A percentile compares a stretch with the other conserved stretches of the same genome.
phyloP scores from a whole-genome alignment of 805 yeast genomes.

The Teunomyces kruisii region DNA sequence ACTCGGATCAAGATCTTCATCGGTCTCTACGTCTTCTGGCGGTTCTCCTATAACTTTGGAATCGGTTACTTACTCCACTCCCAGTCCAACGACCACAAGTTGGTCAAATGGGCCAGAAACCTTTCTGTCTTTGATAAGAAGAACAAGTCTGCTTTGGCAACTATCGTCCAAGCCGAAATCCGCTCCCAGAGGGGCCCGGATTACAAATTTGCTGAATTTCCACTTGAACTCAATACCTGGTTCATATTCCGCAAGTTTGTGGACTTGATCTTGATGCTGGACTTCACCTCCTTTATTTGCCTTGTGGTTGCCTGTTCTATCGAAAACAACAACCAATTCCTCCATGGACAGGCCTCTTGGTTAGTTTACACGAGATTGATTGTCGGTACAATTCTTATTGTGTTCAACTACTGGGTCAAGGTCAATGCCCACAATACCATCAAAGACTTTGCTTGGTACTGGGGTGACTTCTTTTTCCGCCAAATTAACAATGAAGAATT shows the following conservation, averaged over 20 bases:
- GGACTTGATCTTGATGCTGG: conserved; percentile 81
- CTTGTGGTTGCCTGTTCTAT: conserved; percentile 54
- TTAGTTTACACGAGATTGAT: conserved; percentile 51
- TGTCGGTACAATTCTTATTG: conserved; percentile 59
- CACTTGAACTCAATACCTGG: conserved; percentile 83
- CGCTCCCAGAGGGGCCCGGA: conserved; percentile 38
- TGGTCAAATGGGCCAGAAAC: conserved; percentile 53
- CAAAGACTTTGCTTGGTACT: conserved; percentile 90
- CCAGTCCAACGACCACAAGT: conserved; percentile 58
- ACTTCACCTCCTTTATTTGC: conserved; percentile 71
- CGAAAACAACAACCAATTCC: conserved; percentile 34
- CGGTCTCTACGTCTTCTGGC: conserved; percentile 67
- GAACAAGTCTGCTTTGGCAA: conserved; percentile 33
- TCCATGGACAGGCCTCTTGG: conserved; percentile 39
- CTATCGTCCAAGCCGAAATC: conserved; percentile 36
- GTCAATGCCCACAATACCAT: conserved; percentile 85
- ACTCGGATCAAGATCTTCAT: conserved; percentile 42
- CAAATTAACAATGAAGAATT: conserved; percentile 61
- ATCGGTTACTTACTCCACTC: conserved; percentile 66
- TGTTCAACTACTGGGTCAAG: conserved; percentile 83
- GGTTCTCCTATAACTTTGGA: conserved; percentile 75
- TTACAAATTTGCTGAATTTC: conserved; percentile 37
- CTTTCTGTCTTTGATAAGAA: conserved; percentile 42
- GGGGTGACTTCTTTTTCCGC: conserved; percentile 91
- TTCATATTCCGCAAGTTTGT: conserved; percentile 74